Conservation (phyloP, 352 stramenopile genomes). For the Peronospora destructor region DNA sequence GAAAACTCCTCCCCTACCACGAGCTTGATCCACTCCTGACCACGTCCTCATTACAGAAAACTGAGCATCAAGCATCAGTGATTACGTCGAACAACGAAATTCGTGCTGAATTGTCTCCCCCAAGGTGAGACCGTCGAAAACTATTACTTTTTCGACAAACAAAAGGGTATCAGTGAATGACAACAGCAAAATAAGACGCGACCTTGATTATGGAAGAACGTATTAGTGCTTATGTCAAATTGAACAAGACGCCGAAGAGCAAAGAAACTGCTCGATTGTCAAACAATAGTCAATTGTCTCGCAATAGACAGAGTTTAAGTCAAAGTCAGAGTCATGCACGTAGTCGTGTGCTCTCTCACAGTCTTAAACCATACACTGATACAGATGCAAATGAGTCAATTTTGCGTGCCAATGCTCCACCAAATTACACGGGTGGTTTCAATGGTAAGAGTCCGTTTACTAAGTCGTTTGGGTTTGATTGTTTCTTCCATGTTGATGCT, state of each 20-base stretch:
- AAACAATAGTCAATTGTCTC: constrained; percentile 17
- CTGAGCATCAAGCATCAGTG: too few relatives aligned
- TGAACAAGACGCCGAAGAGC: constrained; percentile 24
- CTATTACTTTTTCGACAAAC: too few relatives aligned
- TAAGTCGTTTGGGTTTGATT: neutral
- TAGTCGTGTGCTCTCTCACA: constrained; percentile 25
- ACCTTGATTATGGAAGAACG: constrained; percentile 46
- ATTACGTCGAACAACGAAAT: too few relatives aligned
- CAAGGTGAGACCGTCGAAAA: too few relatives aligned
- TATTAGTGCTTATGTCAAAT: constrained; percentile 48
- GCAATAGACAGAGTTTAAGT: constrained; percentile 24
- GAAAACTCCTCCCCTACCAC: too few relatives aligned
- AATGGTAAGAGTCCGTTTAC: constrained; percentile 24
- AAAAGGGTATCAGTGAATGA: constrained; percentile 10
- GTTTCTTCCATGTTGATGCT: neutral
- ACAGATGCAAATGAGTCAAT: constrained; percentile 62
- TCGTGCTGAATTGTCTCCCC: too few relatives aligned
- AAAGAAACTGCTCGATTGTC: constrained; percentile 3
- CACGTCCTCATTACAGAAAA: too few relatives aligned
- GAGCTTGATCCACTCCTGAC: too few relatives aligned
- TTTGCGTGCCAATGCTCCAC: constrained; percentile 54
- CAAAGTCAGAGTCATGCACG: constrained; percentile 23
- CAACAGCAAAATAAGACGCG: constrained; percentile 4
- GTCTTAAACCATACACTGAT: constrained; percentile 38
- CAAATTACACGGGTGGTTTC: constrained; percentile 56